Base-by-base conservation (phyloP, 495 filamentous ascomycete genomes). In the Aspergillus nidulans region DNA sequence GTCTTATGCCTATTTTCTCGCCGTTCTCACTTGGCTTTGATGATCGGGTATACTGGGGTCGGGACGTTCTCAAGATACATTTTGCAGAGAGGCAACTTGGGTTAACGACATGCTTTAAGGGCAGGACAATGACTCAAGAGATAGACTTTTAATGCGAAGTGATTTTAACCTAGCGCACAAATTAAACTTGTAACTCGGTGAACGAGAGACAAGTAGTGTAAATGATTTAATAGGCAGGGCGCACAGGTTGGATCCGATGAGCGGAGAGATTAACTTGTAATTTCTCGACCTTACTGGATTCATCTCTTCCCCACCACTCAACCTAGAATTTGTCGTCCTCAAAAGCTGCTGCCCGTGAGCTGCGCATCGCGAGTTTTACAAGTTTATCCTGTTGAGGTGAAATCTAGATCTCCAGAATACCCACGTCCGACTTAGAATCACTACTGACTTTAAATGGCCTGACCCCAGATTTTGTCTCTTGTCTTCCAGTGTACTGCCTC, bases 401-500 rank as follows among this genome's bases (percentile, higher is more conserved):
- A 49, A 49, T 41, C 34, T 3, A 48, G 13, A 40, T 15, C 10
- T 18, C 15, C 45, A 49, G 16, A 24, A 38, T 19, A 30, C 20
- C 30, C 24, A 43, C 26, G 5, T 32, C 8, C 26, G 18, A 13
- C 38, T 1, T 6, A 19, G 36, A 2, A 32, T 18, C 4, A 25
- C 18, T 23, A 44, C 55, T 57, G 32, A 57, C 55, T 47, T 45
- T 20, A 50, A 6, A 19, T 24, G 24, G 20, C 41, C 38, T 32
- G 26, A 23, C n/a, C 25, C n/a, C 36, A 58, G 56, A 25, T 49
- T 26, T 39, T 23, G 43, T 6, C 1, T 28, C 18, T 32, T 44
- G 25, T 36, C 39, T 55, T 46, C 64, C 46, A 69, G 68, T 70
- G 71, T 61, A 67, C 45, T 48, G 9, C 63, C 56, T 67, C 67